phyloP scores from a whole-genome alignment of 345 rosid species.

The Gossypium bickii region DNA sequence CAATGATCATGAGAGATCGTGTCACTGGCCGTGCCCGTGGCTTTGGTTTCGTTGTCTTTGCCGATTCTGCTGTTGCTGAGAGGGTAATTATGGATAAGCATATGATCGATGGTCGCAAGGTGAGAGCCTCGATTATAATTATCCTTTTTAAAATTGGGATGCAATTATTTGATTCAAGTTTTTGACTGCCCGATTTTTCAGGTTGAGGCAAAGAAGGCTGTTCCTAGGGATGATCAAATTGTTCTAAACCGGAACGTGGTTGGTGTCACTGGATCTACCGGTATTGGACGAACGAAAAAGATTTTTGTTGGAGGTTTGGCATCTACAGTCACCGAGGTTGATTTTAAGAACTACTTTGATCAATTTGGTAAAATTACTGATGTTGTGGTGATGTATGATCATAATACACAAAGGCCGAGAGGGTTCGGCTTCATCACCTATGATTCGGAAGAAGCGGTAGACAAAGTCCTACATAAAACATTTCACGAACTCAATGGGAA shows the following conservation, averaged over 20 bases:
- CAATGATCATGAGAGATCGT: slow-evolving; percentile 97
- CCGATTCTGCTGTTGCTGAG: slow-evolving; percentile 86
- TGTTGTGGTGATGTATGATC: slow-evolving; percentile 98
- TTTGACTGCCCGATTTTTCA: slow-evolving; percentile 21
- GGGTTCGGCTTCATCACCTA: slow-evolving; percentile 98
- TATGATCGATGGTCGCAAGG: slow-evolving; percentile 89
- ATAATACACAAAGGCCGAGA: slow-evolving; percentile 95
- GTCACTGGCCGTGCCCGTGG: slow-evolving; percentile 96
- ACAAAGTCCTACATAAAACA: slow-evolving; percentile 74
- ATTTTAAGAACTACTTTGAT: slow-evolving; percentile 60
- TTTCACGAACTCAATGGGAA: slow-evolving; percentile 97
- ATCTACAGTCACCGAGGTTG: slow-evolving; percentile 49
- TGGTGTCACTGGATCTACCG: slow-evolving; percentile 40
- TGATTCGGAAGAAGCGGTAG: slow-evolving; percentile 90
- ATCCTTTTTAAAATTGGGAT: slow-evolving; percentile 11
- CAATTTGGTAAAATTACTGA: slow-evolving; percentile 83
- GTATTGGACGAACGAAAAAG: slow-evolving; percentile 50
- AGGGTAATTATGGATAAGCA: slow-evolving; percentile 94
- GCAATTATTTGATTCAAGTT: slow-evolving; percentile 18
- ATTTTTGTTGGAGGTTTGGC: slow-evolving; percentile 72
- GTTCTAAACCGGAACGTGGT: slow-evolving; percentile 34
- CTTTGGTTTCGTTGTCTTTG: slow-evolving; percentile 87
- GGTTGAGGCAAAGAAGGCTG: slow-evolving; percentile 98
- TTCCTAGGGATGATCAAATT: slow-evolving; percentile 59
- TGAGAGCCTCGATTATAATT: slow-evolving; percentile 39